Evolutionary conservation across 306 rosid genomes (phyloP), one percentile per base, ranked within the genome.

Genomic region (Vicia villosa): DNA sequence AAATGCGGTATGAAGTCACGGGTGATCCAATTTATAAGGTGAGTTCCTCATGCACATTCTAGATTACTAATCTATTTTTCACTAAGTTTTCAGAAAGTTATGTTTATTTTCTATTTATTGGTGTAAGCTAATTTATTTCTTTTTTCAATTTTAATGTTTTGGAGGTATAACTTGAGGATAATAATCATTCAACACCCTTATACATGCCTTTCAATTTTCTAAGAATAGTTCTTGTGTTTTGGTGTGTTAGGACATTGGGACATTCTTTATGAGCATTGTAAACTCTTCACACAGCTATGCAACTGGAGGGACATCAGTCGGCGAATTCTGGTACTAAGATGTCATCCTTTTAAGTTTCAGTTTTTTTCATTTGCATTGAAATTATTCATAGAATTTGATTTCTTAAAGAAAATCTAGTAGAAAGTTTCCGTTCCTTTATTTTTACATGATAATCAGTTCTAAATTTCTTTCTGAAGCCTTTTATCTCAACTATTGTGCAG

Each of bases 201-300:
- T 19, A 0, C 10, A 64, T 45, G 41, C 43, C 36, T 75, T 59
- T 57, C 63, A 34, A 67, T 6, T 67, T 68, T 74, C 58, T 49
- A 47, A 68, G 14, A 46, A 28, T 52, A 38, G 22, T 75, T 70
- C 58, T 36, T 47, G 22, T 8, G 64, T 78, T 47, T 50, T 74
- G 68, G 52, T 52, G 24, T 79, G 20, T 60, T 80, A 95, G 99
- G 91, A 86, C 42, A 87, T 95, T 12, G 87, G 88, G 43, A 78
- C 77, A 30, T 95, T 81, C 86, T 95, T 95, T 74, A 87, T 95
- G 99, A 83, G 86, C 66, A 5, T 79, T 43, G 77, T 95, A 36
- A 91, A 95, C 85, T 89, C 99, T 60, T 89, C 97, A 72, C 97
- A 95, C 66, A 84, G 83, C 81, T 95, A 89, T 77, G 99, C 99